Conservation (phyloP, 2,329 filamentous ascomycete genomes). For the Ascochyta lentis region DNA sequence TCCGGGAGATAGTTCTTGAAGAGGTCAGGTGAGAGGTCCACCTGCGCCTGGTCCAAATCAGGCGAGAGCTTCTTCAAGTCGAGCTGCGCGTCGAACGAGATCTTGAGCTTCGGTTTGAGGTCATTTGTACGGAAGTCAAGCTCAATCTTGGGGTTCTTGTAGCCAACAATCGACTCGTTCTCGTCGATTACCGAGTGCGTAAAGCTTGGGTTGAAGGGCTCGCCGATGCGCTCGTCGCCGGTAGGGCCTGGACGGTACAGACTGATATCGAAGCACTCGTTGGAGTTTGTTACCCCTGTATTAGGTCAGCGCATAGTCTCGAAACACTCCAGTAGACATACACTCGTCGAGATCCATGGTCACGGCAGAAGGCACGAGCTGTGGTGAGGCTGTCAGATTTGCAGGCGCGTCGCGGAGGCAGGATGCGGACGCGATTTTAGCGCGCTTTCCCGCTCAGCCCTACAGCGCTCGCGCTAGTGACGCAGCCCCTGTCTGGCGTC, state of each 20-base stretch:
- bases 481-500: constrained; percentile 12
- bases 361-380: background rate
- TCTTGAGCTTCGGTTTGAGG: constrained; percentile 76
- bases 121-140: constrained; percentile 75
- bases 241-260: constrained; percentile 39
- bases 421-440: constrained; percentile 23
- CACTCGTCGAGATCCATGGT: constrained; percentile 45
- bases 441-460: constrained; percentile 31
- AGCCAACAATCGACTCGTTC: constrained; percentile 90
- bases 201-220: constrained; percentile 81
- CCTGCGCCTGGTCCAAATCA: constrained; percentile 61
- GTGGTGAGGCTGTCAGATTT: constrained; percentile 8
- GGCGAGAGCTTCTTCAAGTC: constrained; percentile 70
- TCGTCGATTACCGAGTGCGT: constrained; percentile 94
- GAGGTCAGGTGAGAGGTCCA: constrained; percentile 68
- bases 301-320: constrained; percentile 14
- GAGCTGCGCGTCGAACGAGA: constrained; percentile 75
- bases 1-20: constrained; percentile 53
- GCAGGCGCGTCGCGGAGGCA: constrained; percentile 13
- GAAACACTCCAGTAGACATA: constrained; percentile 18
- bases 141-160: constrained; percentile 79
- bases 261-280: constrained; percentile 49
- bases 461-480: constrained; percentile 19
- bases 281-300: constrained; percentile 45
- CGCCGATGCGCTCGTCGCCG: constrained; percentile 50